Evolutionary conservation across 805 yeast genomes (phyloP).

Genomic region (Trichomonascus vanleenenianus): DNA sequence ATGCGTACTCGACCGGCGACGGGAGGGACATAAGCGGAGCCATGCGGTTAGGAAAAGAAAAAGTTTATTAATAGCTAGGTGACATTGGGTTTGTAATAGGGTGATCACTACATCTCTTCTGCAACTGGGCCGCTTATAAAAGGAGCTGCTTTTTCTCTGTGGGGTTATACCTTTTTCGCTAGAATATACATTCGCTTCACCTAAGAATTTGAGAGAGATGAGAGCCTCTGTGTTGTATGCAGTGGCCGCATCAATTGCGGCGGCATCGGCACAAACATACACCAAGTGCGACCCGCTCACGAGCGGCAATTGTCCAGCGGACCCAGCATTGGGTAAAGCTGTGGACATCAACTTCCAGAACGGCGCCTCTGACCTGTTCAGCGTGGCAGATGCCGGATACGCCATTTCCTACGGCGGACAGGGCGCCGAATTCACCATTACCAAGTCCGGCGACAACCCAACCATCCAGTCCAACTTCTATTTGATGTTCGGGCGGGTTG

Average conservation of each 20-base stretch:
- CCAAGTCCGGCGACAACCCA: constrained; percentile 67
- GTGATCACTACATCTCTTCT: not conserved
- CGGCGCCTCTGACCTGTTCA: constrained; percentile 31
- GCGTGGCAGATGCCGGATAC: constrained; percentile 18
- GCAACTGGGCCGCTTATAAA: not conserved
- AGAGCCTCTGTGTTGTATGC: not conserved
- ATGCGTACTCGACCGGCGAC: no score
- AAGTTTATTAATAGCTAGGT: no score
- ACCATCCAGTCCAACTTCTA: constrained; percentile 68
- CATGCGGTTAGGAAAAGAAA: no score
- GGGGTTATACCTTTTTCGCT: not conserved
- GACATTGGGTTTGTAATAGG: no score
- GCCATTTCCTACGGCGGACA: constrained; percentile 37
- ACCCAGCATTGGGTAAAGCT: constrained; percentile 56
- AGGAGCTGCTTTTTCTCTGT: no score
- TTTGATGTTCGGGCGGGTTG: constrained; percentile 83
- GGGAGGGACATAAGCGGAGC: no score
- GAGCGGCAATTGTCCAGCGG: constrained; percentile 35
- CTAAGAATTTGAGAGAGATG: not conserved
- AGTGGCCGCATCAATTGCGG: not conserved
- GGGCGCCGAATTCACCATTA: constrained; percentile 55
- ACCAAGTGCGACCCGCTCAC: constrained; percentile 40
- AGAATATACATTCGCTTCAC: not conserved
- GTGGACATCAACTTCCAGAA: constrained; percentile 43
- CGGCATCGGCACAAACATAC: constrained; percentile 21